Percentiles rank a stretch among this genome's conserved stretches.
phyloP scores from a whole-genome alignment of 2,329 filamentous ascomycete genomes.

The Xylaria sp. region DNA sequence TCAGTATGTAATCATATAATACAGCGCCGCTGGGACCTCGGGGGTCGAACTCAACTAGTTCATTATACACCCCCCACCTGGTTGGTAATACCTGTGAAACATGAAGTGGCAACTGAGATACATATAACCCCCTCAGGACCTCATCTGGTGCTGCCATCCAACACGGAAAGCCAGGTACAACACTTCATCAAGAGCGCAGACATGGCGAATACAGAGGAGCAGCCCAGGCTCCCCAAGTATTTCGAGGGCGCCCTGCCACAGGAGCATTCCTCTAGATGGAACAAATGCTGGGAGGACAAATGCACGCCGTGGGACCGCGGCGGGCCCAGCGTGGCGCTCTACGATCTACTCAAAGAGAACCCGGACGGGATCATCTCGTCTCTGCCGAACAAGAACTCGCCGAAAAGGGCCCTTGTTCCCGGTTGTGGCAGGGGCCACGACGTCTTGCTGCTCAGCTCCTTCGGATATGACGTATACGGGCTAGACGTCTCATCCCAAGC shows the following conservation, averaged over 20 bases:
- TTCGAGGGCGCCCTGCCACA: slow-evolving; percentile 52
- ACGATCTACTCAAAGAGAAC: slow-evolving; percentile 61
- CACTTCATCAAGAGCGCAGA: not conserved
- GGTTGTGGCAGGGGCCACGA: slow-evolving; percentile 88
- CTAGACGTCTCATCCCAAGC: slow-evolving; percentile 71
- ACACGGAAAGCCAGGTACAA: not conserved
- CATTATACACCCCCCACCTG: too few relatives aligned
- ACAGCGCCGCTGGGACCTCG: too few relatives aligned
- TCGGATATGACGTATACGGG: slow-evolving; percentile 82
- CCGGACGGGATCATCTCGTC: slow-evolving; percentile 55
- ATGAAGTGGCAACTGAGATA: not conserved
- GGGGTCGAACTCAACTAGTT: too few relatives aligned
- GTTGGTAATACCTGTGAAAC: not conserved
- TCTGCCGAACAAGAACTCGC: slow-evolving; percentile 20
- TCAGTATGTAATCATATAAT: too few relatives aligned
- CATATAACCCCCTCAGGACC: not conserved
- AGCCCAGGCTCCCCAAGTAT: slow-evolving; percentile 42
- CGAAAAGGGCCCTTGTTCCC: slow-evolving; percentile 75
- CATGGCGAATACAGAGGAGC: slow-evolving; percentile 22
- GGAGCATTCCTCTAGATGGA: slow-evolving; percentile 57
- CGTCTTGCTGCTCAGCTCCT: slow-evolving; percentile 76
- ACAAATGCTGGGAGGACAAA: slow-evolving; percentile 59
- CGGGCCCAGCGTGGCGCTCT: slow-evolving; percentile 63
- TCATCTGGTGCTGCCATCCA: not conserved
- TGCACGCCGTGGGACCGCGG: slow-evolving; percentile 68